Evolutionary conservation across 164 flowering plant genomes (phyloP).

Genomic region (Cinnamomum micranthum): DNA sequence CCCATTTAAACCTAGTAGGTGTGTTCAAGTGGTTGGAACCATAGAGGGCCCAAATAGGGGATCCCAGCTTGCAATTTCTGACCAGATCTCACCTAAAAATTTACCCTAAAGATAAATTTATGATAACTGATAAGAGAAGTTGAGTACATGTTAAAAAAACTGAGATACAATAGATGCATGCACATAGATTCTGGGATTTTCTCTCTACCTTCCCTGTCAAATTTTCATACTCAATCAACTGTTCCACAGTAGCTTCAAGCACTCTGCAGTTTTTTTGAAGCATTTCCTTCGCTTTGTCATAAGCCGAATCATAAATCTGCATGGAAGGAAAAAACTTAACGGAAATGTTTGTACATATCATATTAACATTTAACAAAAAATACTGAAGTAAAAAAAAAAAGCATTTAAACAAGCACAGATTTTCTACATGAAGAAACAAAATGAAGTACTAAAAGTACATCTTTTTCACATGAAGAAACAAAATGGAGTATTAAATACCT

Average conservation of each 20-base stretch:
- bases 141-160: too few species aligned
- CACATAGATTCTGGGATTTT: background rate
- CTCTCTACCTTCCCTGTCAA: conserved; percentile 68
- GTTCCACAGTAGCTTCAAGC: conserved; percentile 76
- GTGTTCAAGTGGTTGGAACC: too few species aligned
- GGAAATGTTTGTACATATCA: background rate
- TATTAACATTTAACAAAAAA: background rate
- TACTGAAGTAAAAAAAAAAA: background rate
- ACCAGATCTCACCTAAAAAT: too few species aligned
- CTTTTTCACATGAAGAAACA: conserved; percentile 1
- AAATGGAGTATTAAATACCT: conserved; percentile 33
- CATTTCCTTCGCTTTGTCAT: conserved; percentile 70
- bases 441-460: background rate
- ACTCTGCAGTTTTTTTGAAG: conserved; percentile 60
- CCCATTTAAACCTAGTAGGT: too few species aligned
- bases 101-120: too few species aligned
- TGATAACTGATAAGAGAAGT: too few species aligned
- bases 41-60: too few species aligned
- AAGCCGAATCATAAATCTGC: conserved; percentile 75
- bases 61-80: too few species aligned
- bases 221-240: conserved; percentile 75
- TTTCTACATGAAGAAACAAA: too few species aligned
- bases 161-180: background rate
- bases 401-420: background rate
- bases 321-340: background rate